These are phyloP conservation scores for Paecilomyces niveus DNA, from an alignment of 2,329 filamentous ascomycete genomes.

Conservation along the genomic window DNA sequence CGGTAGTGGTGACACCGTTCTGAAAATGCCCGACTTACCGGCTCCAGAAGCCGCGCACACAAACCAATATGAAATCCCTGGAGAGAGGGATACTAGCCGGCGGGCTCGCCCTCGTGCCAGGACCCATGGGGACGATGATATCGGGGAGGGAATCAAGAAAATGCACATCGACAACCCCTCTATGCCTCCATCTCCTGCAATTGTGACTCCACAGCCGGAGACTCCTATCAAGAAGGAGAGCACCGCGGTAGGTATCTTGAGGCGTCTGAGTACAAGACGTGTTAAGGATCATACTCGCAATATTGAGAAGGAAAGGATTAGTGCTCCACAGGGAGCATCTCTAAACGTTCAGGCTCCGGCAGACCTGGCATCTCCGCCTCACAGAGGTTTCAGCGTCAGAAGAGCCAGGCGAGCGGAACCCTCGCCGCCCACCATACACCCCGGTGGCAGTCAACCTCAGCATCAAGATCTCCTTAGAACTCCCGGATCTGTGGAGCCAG, in stretches of 20 bases:
- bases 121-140: slow-evolving; percentile 91
- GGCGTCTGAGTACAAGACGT: slow-evolving; percentile 87
- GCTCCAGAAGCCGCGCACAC: slow-evolving; percentile 84
- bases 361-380: slow-evolving; percentile 57
- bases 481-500: slow-evolving; percentile 55
- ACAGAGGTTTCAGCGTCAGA: slow-evolving; percentile 85
- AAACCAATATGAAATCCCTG: slow-evolving; percentile 84
- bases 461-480: slow-evolving; percentile 74
- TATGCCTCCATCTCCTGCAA: slow-evolving; percentile 40
- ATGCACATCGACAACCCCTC: slow-evolving; percentile 49
- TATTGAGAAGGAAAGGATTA: slow-evolving; percentile 43
- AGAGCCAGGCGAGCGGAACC: slow-evolving; percentile 49
- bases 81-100: slow-evolving; percentile 78
- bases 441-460: slow-evolving; percentile 57
- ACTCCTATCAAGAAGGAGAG: slow-evolving; percentile 74
- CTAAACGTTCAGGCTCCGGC: slow-evolving; percentile 73
- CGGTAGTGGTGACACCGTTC: slow-evolving; percentile 48
- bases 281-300: slow-evolving; percentile 47
- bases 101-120: slow-evolving; percentile 76
- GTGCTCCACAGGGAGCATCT: slow-evolving; percentile 63
- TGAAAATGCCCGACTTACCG: slow-evolving; percentile 66
- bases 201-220: slow-evolving; percentile 53
- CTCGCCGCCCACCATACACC: slow-evolving; percentile 50
- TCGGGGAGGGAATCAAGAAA: slow-evolving; percentile 64
- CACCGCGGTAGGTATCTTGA: slow-evolving; percentile 72